These are phyloP conservation scores for Dictyostelium purpureum DNA, from an alignment of 78 protist genomes.

Conservation along the genomic window DNA sequence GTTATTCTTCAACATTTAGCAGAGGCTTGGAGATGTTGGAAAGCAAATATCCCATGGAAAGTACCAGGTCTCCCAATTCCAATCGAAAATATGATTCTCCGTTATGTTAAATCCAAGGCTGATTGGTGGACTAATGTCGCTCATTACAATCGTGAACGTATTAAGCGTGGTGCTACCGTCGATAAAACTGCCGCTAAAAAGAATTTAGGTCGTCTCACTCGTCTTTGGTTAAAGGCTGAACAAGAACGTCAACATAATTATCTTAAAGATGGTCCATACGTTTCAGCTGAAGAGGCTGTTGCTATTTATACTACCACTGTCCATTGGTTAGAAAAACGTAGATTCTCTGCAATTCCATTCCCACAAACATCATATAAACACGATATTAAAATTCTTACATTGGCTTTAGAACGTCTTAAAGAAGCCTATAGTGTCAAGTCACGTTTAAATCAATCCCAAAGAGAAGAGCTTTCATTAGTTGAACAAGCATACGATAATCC, in stretches of 20 bases:
- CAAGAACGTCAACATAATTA: constrained; percentile 99
- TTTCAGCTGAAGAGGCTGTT: constrained; percentile 98
- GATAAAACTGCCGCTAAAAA: constrained; percentile 99
- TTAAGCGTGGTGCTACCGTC: constrained; percentile 98
- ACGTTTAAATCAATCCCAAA: constrained; percentile 97
- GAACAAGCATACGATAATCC: constrained; percentile 99
- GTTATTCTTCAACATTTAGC: constrained; percentile 96
- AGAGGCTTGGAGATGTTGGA: constrained; percentile 99
- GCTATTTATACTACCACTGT: constrained; percentile 98
- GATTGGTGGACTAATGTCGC: constrained; percentile 99
- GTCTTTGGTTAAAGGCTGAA: constrained; percentile 99
- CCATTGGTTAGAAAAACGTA: constrained; percentile 97
- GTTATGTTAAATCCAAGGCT: constrained; percentile 99
- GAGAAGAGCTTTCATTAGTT: constrained; percentile 99
- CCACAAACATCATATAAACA: constrained; percentile 99
- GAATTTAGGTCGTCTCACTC: constrained; percentile 99
- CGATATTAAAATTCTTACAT: constrained; percentile 99
- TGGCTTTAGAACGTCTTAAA: constrained; percentile 98
- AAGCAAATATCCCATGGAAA: constrained; percentile 99
- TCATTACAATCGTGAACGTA: constrained; percentile 99
- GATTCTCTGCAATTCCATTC: constrained; percentile 99
- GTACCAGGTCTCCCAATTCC: constrained; percentile 99
- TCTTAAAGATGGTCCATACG: constrained; percentile 99
- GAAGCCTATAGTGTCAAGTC: constrained; percentile 96
- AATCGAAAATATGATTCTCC: constrained; percentile 98